Evolutionary conservation across 257 asterid species (phyloP).

Genomic region (Sherardia arvensis): DNA sequence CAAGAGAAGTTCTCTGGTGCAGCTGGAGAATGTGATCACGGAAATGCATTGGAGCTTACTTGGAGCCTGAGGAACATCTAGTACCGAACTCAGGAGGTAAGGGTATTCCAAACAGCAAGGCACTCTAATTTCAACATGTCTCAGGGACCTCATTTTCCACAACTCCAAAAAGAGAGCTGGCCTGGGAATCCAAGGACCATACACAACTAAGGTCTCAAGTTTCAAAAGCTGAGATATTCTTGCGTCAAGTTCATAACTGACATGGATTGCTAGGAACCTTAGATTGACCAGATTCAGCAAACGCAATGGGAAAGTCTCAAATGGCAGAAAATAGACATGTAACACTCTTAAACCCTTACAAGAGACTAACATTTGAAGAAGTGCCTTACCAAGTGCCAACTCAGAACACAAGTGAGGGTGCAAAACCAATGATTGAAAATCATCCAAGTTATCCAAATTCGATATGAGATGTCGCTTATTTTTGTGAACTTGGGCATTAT

Average conservation of each 20-base stretch:
- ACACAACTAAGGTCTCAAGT: constrained; percentile 25
- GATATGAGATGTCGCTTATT: not conserved
- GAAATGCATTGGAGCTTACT: constrained; percentile 19
- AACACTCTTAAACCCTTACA: constrained; percentile 24
- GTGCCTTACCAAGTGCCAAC: not conserved
- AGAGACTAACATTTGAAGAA: constrained; percentile 6
- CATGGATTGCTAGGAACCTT: not conserved
- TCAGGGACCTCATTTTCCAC: constrained; percentile 16
- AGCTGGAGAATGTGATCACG: constrained; percentile 9
- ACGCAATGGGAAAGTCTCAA: not conserved
- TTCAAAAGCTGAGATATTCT: constrained; percentile 7
- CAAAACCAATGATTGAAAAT: not conserved
- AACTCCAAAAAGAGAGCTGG: not conserved
- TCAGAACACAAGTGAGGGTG: not conserved
- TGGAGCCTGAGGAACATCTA: not conserved
- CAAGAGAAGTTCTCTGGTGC: constrained; percentile 14
- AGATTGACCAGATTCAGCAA: not conserved
- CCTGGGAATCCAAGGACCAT: constrained; percentile 10
- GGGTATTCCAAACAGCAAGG: constrained; percentile 8
- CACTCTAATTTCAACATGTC: constrained; percentile 20
- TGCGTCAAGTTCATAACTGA: constrained; percentile 14
- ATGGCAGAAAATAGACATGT: constrained; percentile 14
- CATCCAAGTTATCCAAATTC: not conserved
- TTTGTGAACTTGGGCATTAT: not conserved
- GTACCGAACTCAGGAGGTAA: constrained; percentile 1